Percentiles rank a stretch among this genome's conserved stretches.
These are phyloP conservation scores for Saccharomyces hybrid DNA, from an alignment of 1,139 yeast genomes.

Conservation along the genomic window DNA sequence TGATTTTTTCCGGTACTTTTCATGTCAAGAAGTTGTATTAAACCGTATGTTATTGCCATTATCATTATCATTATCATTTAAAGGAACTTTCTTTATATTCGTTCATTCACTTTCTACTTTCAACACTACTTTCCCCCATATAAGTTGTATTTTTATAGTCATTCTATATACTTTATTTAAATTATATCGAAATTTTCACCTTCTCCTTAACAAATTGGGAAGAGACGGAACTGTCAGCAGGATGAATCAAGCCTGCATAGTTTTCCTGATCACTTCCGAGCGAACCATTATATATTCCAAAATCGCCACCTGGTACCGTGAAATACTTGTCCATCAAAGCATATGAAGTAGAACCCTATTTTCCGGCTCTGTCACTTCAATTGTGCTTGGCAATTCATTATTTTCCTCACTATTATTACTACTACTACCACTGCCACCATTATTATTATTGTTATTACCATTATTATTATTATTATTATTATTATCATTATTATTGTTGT, in stretches of 20 bases:
- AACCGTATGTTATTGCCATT: neutral
- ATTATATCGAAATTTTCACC: neutral
- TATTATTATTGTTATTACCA: neutral
- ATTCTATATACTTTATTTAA: neutral
- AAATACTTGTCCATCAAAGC: neutral
- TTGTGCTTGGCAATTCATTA: neutral
- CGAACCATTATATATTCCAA: neutral
- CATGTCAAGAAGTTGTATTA: neutral
- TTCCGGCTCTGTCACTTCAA: neutral
- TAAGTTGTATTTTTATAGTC: neutral
- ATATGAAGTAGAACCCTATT: neutral
- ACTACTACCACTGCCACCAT: neutral
- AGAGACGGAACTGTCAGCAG: neutral
- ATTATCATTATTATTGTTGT: neutral
- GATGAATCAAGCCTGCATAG: neutral
- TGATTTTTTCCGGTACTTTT: neutral
- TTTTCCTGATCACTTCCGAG: neutral
- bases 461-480: neutral
- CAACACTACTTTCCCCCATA: neutral
- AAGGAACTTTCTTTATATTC: neutral
- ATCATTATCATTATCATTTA: neutral
- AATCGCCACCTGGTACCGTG: neutral
- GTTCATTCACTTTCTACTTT: neutral
- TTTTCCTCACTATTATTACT: neutral
- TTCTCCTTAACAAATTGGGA: neutral